These are phyloP conservation scores for Sindora glabra DNA, from an alignment of 306 rosid genomes.

Conservation along the genomic window DNA sequence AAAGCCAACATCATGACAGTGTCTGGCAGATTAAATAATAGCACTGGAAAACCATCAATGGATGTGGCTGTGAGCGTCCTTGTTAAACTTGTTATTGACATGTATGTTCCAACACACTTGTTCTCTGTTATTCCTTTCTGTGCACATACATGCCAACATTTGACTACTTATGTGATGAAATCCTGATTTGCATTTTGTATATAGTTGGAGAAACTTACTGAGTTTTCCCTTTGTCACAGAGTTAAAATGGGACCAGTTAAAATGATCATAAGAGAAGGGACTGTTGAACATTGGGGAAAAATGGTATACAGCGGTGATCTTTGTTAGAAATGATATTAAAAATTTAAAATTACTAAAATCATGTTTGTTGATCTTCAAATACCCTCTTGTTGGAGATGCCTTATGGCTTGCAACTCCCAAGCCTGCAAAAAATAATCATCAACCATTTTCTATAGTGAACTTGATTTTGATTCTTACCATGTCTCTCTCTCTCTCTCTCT, in stretches of 20 bases:
- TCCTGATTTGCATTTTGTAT: conserved; percentile 3
- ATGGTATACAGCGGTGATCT: neutral
- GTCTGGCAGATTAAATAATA: conserved; percentile 62
- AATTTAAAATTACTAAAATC: neutral
- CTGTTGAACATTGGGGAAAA: conserved; percentile 2
- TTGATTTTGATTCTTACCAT: neutral
- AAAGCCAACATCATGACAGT: conserved; percentile 44
- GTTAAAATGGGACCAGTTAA: neutral
- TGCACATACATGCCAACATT: neutral
- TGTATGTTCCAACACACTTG: conserved; percentile 55
- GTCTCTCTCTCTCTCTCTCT: too few species aligned
- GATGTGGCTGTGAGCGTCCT: conserved; percentile 99
- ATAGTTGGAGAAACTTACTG: neutral
- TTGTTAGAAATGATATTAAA: neutral
- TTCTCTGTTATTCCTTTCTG: conserved; percentile 11
- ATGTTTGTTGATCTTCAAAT: neutral
- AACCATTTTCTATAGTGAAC: too few species aligned
- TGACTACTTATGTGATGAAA: neutral
- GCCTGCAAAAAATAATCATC: too few species aligned
- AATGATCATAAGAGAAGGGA: neutral
- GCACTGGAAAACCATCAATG: conserved; percentile 77
- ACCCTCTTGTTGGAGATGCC: too few species aligned
- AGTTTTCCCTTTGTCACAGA: neutral
- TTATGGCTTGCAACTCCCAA: too few species aligned
- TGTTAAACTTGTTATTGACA: conserved; percentile 91